Evolutionary conservation across 2,329 filamentous ascomycete species (phyloP).

Genomic region (Arthroderma uncinatum): DNA sequence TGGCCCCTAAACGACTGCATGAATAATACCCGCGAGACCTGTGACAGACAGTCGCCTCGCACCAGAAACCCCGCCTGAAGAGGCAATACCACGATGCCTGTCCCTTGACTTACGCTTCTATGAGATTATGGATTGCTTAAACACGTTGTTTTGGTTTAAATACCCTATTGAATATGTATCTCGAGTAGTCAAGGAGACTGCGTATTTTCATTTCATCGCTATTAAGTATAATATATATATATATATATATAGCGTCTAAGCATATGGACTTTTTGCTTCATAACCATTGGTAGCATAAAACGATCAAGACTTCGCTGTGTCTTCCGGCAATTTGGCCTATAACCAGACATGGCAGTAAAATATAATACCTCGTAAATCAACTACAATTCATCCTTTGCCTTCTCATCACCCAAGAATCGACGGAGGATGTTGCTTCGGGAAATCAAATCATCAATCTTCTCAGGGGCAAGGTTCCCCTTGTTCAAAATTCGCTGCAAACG

Average conservation of each 20-base stretch:
- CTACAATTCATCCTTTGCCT: constrained; percentile 56
- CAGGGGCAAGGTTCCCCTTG: constrained; percentile 73
- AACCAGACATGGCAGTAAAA: not conserved
- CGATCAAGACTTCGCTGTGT: not conserved
- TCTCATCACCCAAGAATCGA: constrained; percentile 56
- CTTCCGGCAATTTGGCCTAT: not conserved
- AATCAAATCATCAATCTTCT: constrained; percentile 81
- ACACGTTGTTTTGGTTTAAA: not conserved
- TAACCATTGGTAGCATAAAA: not conserved
- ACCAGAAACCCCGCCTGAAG: not conserved
- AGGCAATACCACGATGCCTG: not conserved
- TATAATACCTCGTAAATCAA: constrained; percentile 8
- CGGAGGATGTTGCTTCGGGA: constrained; percentile 79
- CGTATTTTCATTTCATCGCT: not conserved
- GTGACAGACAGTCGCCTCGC: too few relatives aligned
- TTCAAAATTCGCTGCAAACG: constrained; percentile 67
- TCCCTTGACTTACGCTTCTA: not conserved
- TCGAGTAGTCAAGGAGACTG: not conserved
- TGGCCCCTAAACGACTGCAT: not conserved
- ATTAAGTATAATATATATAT: not conserved
- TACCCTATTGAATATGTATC: not conserved
- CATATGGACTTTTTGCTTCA: not conserved
- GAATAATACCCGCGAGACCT: too few relatives aligned
- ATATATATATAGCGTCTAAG: not conserved
- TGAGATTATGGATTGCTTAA: not conserved